Conservation (phyloP, 257 asterid species). For the Solanum etuberosum region DNA sequence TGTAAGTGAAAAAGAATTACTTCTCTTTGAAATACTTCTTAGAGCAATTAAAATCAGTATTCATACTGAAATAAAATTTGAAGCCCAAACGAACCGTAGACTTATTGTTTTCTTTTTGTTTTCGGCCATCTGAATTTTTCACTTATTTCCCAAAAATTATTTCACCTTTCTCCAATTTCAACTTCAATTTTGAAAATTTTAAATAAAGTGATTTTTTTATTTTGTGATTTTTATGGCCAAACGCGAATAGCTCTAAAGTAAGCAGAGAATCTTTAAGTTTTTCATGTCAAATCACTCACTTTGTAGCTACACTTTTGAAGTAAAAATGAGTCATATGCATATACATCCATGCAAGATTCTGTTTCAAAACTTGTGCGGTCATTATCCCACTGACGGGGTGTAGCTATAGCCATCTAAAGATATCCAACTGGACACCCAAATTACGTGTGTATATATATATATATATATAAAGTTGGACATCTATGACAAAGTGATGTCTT, state of each 20-base stretch:
- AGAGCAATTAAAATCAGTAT: background rate
- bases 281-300: background rate
- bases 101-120: background rate
- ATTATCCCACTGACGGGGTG: background rate
- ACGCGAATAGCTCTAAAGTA: background rate
- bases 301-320: background rate
- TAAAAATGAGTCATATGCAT: background rate
- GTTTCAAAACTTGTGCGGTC: background rate
- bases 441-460: too few species aligned
- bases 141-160: background rate
- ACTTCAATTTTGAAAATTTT: background rate
- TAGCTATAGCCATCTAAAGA: too few species aligned
- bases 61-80: background rate
- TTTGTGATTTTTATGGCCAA: background rate
- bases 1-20: background rate
- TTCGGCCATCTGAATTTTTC: background rate
- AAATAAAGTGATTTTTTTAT: background rate
- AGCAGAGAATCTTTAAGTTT: background rate
- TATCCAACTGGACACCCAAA: too few species aligned
- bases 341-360: background rate
- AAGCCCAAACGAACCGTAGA: background rate
- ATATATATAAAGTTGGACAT: too few species aligned
- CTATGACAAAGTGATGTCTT: background rate
- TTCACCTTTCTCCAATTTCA: background rate
- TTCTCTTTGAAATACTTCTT: background rate